Percentiles rank a stretch among this genome's conserved stretches.
These are phyloP conservation scores for Arabidopsis hybrid DNA, from an alignment of 441 rosid species.

Conservation along the genomic window DNA sequence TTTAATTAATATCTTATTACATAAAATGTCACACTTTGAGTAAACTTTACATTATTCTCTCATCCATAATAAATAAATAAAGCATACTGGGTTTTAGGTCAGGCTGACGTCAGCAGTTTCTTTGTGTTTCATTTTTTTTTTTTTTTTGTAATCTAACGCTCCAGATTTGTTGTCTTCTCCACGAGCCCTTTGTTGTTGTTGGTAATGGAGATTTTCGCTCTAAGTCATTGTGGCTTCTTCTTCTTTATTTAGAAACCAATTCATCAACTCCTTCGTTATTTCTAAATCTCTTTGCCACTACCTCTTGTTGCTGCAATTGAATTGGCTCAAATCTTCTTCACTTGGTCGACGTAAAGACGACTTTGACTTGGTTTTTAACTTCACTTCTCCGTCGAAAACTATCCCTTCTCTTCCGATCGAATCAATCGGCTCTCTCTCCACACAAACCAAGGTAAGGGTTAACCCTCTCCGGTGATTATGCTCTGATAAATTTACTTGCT, in stretches of 20 bases:
- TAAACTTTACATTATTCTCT: constrained; percentile 20
- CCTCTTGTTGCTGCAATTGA: background rate
- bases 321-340: constrained; percentile 14
- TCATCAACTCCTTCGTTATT: constrained; percentile 20
- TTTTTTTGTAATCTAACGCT: constrained; percentile 27
- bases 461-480: background rate
- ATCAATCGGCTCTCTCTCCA: constrained; percentile 11
- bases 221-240: background rate
- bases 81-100: background rate
- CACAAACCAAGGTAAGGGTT: background rate
- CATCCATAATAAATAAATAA: too few species aligned
- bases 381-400: constrained; percentile 10
- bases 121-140: background rate
- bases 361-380: constrained; percentile 36
- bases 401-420: constrained; percentile 8
- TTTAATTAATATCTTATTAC: background rate
- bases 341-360: constrained; percentile 27
- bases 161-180: constrained; percentile 15
- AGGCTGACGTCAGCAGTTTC: constrained; percentile 1
- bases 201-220: constrained; percentile 26
- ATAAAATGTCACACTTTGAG: constrained; percentile 17
- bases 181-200: constrained; percentile 6
- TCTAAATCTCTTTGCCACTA: background rate
- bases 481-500: background rate
- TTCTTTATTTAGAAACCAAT: constrained; percentile 18